These are phyloP conservation scores for Hypoxylon sp. DNA, from an alignment of 2,329 filamentous ascomycete genomes.

Conservation along the genomic window DNA sequence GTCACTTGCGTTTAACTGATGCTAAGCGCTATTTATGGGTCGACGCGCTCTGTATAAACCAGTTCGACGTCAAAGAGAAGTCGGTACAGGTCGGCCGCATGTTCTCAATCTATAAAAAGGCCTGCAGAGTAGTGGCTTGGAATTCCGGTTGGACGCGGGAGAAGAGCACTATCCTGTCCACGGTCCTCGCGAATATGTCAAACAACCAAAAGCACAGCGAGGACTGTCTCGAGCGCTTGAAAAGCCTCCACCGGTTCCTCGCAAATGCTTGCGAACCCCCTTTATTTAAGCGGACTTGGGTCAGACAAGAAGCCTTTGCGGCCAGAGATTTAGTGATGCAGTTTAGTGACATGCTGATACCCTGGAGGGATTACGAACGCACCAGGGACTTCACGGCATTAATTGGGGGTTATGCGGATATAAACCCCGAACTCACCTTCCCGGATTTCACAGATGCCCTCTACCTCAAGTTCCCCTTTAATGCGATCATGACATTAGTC, in stretches of 20 bases:
- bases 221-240: not conserved
- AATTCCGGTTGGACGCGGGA: slow-evolving; percentile 27
- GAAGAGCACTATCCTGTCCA: slow-evolving; percentile 7
- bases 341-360: slow-evolving; percentile 20
- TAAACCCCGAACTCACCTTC: not conserved
- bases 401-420: not conserved
- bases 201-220: slow-evolving; percentile 17
- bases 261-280: slow-evolving; percentile 24
- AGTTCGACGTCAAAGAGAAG: slow-evolving; percentile 30
- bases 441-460: slow-evolving; percentile 26
- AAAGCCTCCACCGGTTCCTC: slow-evolving; percentile 17
- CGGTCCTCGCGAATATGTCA: slow-evolving; percentile 18
- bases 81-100: slow-evolving; percentile 29
- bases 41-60: slow-evolving; percentile 37
- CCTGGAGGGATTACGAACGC: slow-evolving; percentile 24
- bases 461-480: slow-evolving; percentile 33
- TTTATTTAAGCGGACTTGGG: slow-evolving; percentile 36
- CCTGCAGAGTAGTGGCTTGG: slow-evolving; percentile 29
- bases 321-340: slow-evolving; percentile 35
- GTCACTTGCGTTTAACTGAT: slow-evolving; percentile 24
- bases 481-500: slow-evolving; percentile 31
- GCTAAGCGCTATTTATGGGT: slow-evolving; percentile 32
- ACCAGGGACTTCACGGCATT: slow-evolving; percentile 16
- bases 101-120: slow-evolving; percentile 33
- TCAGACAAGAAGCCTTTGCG: slow-evolving; percentile 30